Evolutionary conservation across 2,329 filamentous ascomycete species (phyloP), one percentile per base, ranked within the genome.

Genomic region (Metarhizium robertsii): DNA sequence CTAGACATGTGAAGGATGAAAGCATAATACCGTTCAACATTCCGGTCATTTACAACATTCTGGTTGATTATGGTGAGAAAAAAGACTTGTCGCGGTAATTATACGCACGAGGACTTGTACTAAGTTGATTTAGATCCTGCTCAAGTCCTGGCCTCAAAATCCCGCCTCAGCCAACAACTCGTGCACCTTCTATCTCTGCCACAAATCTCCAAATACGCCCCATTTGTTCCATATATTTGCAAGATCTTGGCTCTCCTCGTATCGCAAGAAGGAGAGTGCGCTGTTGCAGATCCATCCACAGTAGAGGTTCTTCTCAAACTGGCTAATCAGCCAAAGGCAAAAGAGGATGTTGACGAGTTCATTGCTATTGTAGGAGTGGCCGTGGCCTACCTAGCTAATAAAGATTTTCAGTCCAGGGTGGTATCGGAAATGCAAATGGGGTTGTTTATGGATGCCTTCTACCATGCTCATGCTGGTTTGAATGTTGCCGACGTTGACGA

Each of bases 41-140:
- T 45, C 79, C 81, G 0, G 83, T 85, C 7, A 67, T 86, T 4
- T 84, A 79, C 66, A 86, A 86, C 62, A 74, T 84, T 50, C 76
- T 81, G 54, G 75, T 85, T 14, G 83, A 86, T 64, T 85, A 84
- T 63, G 80, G 82, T 85, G 65, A 68, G 74, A 29, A 48, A 4
- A 3, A 48, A 4, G 1, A 14, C 38, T 48, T 42, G 4, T 32
- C 6, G 7, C 18, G n/a, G 7, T 18, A 2, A 3, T 29, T 16
- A 42, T n/a, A 4, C n/a, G 2, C 4, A 7, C 6, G 7, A 29
- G 7, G 7, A n/a, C 7, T 14, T 34, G 29, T 8, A 29, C 58
- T 63, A 7, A 66, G n/a, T 34, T 30, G 10, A 0, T 6, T 2
- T 54, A 85, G 82, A 80, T 60, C 78, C 79, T 4, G 80, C 81